Evolutionary conservation across 2,329 filamentous ascomycete species (phyloP).

Genomic region (Amauroascus niger): DNA sequence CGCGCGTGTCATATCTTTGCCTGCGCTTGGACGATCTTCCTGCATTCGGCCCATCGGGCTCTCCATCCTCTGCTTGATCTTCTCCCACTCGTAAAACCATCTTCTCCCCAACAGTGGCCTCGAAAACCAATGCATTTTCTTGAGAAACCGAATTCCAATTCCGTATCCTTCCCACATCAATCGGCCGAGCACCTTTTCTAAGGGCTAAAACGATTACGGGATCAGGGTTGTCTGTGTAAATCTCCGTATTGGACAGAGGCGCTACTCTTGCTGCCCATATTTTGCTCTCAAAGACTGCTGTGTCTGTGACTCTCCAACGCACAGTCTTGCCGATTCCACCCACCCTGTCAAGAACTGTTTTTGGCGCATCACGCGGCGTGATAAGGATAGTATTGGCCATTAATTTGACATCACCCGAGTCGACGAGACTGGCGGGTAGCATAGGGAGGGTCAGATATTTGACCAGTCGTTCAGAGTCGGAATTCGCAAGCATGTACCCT

Average conservation of each 20-base stretch:
- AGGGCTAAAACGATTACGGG: conserved; percentile 78
- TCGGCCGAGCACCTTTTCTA: conserved; percentile 62
- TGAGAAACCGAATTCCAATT: conserved; percentile 69
- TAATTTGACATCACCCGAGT: conserved; percentile 60
- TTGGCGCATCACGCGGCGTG: conserved; percentile 63
- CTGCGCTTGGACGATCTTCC: conserved; percentile 48
- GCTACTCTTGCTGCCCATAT: conserved; percentile 79
- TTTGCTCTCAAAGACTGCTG: conserved; percentile 63
- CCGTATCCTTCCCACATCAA: conserved; percentile 70
- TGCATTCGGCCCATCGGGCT: conserved; percentile 54
- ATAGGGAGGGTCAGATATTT: conserved; percentile 49
- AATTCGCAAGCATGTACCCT: conserved; percentile 68
- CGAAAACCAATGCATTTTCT: conserved; percentile 64
- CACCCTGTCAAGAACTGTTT: conserved; percentile 65
- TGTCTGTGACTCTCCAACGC: conserved; percentile 71
- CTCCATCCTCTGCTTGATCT: conserved; percentile 50
- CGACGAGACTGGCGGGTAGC: conserved; percentile 52
- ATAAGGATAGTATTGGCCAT: conserved; percentile 90
- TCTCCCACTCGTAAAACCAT: conserved; percentile 70
- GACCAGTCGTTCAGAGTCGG: conserved; percentile 63
- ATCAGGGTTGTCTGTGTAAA: conserved; percentile 68
- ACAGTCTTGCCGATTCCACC: conserved; percentile 79
- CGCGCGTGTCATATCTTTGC: conserved; percentile 48
- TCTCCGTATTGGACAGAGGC: conserved; percentile 57
- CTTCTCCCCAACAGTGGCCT: conserved; percentile 79